These are phyloP conservation scores for Yamadazyma paraphyllophila DNA, from an alignment of 805 yeast genomes.

Conservation along the genomic window DNA sequence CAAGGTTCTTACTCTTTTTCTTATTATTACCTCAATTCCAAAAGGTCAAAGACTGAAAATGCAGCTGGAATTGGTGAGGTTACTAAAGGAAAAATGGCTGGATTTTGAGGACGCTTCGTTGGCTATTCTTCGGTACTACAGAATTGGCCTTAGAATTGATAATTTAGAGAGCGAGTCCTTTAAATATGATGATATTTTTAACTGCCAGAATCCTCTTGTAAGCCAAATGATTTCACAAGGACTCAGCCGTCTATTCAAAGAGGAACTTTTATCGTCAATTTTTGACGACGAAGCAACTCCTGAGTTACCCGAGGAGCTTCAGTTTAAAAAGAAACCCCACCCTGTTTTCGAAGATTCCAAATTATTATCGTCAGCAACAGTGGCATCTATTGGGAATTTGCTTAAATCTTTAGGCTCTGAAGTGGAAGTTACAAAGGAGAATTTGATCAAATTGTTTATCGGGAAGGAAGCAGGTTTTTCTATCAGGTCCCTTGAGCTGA, in stretches of 20 bases:
- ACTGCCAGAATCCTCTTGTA: slow-evolving; percentile 1
- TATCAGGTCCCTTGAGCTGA: slow-evolving; percentile 80
- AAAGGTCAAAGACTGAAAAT: slow-evolving; percentile 26
- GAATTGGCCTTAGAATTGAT: slow-evolving; percentile 27
- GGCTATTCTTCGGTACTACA: slow-evolving; percentile 49
- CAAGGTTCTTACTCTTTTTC: slow-evolving; percentile 47
- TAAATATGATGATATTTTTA: slow-evolving; percentile 17
- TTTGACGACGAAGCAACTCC: slow-evolving; percentile 3
- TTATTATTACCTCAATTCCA: slow-evolving; percentile 41
- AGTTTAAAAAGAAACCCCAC: not conserved
- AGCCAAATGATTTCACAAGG: slow-evolving; percentile 14
- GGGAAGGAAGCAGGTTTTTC: slow-evolving; percentile 84
- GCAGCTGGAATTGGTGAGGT: slow-evolving; percentile 22
- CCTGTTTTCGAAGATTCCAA: slow-evolving; percentile 26
- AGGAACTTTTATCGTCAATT: slow-evolving; percentile 29
- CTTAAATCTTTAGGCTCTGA: slow-evolving; percentile 23
- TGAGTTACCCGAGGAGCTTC: slow-evolving; percentile 1
- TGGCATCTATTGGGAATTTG: slow-evolving; percentile 38
- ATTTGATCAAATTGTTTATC: slow-evolving; percentile 59
- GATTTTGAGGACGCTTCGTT: slow-evolving; percentile 45
- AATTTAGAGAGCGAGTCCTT: slow-evolving; percentile 11
- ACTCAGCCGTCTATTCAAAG: slow-evolving; percentile 21
- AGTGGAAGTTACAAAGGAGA: slow-evolving; percentile 41
- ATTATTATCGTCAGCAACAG: slow-evolving; percentile 39
- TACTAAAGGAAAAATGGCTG: slow-evolving; percentile 33